Base-by-base conservation (phyloP, 768 basidiomycete genomes). In the Suillus hirtellus region DNA sequence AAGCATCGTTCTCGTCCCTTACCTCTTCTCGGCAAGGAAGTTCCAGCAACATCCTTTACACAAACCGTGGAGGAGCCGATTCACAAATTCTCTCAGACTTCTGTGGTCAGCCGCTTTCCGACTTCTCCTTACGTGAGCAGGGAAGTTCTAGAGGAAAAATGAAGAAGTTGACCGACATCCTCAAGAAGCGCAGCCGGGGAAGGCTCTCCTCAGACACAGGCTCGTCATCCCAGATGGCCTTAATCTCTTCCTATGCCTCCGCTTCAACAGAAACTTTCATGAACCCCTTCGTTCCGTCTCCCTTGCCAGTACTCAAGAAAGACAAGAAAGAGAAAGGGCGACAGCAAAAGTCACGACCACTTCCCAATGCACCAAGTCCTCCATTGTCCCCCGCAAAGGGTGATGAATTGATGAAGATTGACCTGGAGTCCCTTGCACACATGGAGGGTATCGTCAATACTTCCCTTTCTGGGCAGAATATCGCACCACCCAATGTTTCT, bases 391-490 rank as follows among this genome's bases (percentile, higher is more conserved):
- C 66, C 63, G 65, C 80, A 35, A 53, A 53, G 65, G 59, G 72
- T 66, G 69, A 60, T 54, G 27, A 66, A 17, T 62, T 67, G 65
- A 64, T 68, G 67, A 63, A 15, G 59, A 71, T 65, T 60, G 68
- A 65, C 68, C 77, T 64, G 69, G 75, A 63, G 71, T 75, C 47
- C 24, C 7, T 60, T 50, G 83, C 89, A 11, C 77, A 84, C 59
- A 94, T 97, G 84, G 89, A 91, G 44, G 95, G 90, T 7, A 94
- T 97, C 70, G 78, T 96, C 65, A 81, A 94, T 64, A 17, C 55
- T 69, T 24, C 64, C 64, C 8, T 49, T 10, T 47, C 71, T 0
- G 43, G 54, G 34, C 60, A 66, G 10, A 35, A 62, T 58, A 34
- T 60, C 59, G 44, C 62, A 67, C 66, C 70, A 70, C 64, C 63